These are phyloP conservation scores for Simplicillium sp. DNA, from an alignment of 2,329 filamentous ascomycete species.

Conservation along the genomic window DNA sequence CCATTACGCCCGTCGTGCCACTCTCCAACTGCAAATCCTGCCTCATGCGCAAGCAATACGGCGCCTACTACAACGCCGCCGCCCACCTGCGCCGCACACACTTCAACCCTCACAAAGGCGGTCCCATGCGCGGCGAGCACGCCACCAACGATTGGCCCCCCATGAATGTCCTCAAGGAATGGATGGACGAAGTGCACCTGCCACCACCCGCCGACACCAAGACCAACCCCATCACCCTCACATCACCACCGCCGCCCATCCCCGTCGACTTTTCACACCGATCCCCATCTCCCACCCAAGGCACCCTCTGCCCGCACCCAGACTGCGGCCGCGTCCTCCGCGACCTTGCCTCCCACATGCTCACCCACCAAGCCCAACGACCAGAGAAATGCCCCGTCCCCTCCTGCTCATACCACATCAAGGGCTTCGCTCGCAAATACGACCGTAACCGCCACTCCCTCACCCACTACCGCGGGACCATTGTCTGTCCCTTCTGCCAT, in stretches of 20 bases:
- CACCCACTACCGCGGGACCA: conserved; percentile 95
- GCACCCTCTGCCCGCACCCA: conserved; percentile 44
- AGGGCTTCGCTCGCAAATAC: conserved; percentile 45
- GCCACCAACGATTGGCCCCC: conserved; percentile 50
- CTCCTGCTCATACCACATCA: conserved; percentile 6
- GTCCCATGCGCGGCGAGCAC: conserved; percentile 22
- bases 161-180: conserved; percentile 48
- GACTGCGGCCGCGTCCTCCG: conserved; percentile 52
- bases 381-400: conserved; percentile 46
- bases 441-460: conserved; percentile 96
- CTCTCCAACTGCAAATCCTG: conserved; percentile 48
- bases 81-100: conserved; percentile 49
- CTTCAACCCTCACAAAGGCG: conserved; percentile 45
- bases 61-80: conserved; percentile 50
- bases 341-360: conserved; percentile 77
- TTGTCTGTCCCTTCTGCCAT: conserved; percentile 95
- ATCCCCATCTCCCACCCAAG: conserved; percentile 6
- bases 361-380: conserved; percentile 87
- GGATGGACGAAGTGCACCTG: conserved; percentile 51
- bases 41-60: conserved; percentile 45
- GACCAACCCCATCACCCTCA: conserved; percentile 1
- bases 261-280: conserved; percentile 1
- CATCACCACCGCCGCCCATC: conserved; percentile 9
- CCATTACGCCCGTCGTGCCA: conserved; percentile 38
- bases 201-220: conserved; percentile 40